These are phyloP conservation scores for Purshia tridentata DNA, from an alignment of 306 rosid species.

Conservation along the genomic window DNA sequence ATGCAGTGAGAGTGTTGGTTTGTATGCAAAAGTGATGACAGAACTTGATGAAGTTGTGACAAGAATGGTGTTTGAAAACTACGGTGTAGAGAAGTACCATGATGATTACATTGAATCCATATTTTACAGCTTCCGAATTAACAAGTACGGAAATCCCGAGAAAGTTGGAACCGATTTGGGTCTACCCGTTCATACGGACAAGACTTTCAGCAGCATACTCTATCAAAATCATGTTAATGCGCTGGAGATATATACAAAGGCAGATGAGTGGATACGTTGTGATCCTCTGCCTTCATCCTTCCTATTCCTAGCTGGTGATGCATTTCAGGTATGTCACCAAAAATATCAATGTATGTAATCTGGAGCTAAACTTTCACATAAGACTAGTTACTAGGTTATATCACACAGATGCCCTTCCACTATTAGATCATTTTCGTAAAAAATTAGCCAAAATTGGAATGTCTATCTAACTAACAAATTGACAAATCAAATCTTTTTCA, in stretches of 20 bases:
- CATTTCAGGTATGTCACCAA: conserved; percentile 3
- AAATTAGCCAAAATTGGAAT: too few relatives aligned
- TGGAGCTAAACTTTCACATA: too few relatives aligned
- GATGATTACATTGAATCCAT: background rate
- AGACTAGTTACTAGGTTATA: too few relatives aligned
- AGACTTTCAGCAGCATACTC: background rate
- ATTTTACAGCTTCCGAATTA: background rate
- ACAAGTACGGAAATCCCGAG: background rate
- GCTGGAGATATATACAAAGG: background rate
- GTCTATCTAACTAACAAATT: too few relatives aligned
- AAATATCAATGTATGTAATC: too few relatives aligned
- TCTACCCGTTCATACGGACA: background rate
- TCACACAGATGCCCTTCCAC: too few relatives aligned
- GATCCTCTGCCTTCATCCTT: conserved; percentile 10
- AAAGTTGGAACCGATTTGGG: background rate
- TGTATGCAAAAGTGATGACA: background rate
- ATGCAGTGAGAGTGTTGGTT: background rate
- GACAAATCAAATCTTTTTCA: too few relatives aligned
- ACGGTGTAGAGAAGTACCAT: background rate
- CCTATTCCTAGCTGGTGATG: background rate
- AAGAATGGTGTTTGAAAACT: conserved; percentile 8
- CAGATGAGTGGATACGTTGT: background rate
- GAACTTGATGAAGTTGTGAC: conserved; percentile 9
- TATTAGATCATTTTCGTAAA: too few relatives aligned
- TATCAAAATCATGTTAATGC: conserved; percentile 11